Conservation (phyloP, 495 filamentous ascomycete species). For the Evernia prunastri region DNA sequence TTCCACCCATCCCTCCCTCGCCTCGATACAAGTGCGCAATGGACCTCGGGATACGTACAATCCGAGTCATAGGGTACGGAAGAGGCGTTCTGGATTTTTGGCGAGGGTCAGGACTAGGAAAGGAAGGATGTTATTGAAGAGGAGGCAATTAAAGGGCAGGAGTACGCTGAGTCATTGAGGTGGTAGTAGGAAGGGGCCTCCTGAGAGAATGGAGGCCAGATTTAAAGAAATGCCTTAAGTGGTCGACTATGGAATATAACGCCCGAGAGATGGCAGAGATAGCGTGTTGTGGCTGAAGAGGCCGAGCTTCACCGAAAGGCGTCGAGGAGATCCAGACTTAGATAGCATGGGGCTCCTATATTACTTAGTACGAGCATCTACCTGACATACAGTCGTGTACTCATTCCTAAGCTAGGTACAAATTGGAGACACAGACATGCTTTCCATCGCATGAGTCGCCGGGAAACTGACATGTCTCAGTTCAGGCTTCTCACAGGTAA, state of each 20-base stretch:
- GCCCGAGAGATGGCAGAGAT: not conserved
- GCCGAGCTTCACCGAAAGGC: not conserved
- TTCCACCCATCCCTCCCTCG: conserved; percentile 44
- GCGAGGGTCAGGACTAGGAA: conserved; percentile 44
- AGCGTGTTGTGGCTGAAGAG: not conserved
- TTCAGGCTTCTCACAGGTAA: not conserved
- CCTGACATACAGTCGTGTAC: not conserved
- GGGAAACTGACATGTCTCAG: not conserved
- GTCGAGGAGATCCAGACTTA: not conserved
- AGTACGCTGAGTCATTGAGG: conserved; percentile 41
- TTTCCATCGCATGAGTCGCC: not conserved
- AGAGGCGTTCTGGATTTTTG: conserved; percentile 55
- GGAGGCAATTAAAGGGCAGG: conserved; percentile 50
- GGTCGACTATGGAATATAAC: not conserved
- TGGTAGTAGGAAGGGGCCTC: not conserved
- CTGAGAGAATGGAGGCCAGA: not conserved
- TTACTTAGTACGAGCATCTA: not conserved
- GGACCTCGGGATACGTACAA: conserved; percentile 52
- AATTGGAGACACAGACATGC: not conserved
- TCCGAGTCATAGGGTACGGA: conserved; percentile 53
- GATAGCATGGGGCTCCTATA: not conserved
- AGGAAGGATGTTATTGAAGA: conserved; percentile 44
- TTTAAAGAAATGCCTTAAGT: not conserved
- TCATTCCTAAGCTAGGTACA: not conserved
- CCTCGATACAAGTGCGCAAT: conserved; percentile 42